phyloP scores from a whole-genome alignment of 2,329 filamentous ascomycete genomes.

The Fusarium sp. region DNA sequence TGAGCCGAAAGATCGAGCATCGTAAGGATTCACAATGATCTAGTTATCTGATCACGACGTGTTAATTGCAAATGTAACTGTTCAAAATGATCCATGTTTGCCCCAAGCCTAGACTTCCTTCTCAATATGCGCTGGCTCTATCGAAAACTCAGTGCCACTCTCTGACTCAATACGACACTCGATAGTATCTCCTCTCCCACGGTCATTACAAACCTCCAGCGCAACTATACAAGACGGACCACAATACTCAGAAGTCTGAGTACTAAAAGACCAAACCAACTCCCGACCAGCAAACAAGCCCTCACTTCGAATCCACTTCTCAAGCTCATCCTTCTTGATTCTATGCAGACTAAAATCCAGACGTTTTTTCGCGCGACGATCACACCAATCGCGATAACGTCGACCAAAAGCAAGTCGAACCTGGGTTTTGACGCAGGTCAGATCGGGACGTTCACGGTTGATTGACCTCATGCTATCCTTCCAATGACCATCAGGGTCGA shows the following conservation, averaged over 20 bases:
- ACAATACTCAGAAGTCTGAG: background rate
- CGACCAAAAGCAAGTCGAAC: background rate
- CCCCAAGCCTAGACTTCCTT: background rate
- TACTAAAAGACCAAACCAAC: constrained; percentile 22
- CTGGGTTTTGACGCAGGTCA: background rate
- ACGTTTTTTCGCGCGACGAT: background rate
- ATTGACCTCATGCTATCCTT: constrained; percentile 1
- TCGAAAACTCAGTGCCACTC: background rate
- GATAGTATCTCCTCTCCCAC: background rate
- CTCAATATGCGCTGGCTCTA: background rate
- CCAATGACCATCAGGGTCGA: background rate
- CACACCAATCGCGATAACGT: constrained; percentile 8
- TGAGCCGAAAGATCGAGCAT: no score
- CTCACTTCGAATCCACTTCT: constrained; percentile 15
- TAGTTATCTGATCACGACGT: background rate
- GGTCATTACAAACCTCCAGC: background rate
- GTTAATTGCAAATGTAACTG: background rate
- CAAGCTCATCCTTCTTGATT: constrained; percentile 10
- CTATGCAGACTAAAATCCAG: constrained; percentile 22
- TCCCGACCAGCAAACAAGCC: background rate
- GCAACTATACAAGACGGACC: constrained; percentile 1
- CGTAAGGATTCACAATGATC: background rate
- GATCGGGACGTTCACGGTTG: background rate
- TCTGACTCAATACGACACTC: background rate
- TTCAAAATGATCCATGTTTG: background rate